These are phyloP conservation scores for Guadua angustifolia DNA, from an alignment of 176 grass and related monocot species.

Conservation along the genomic window DNA sequence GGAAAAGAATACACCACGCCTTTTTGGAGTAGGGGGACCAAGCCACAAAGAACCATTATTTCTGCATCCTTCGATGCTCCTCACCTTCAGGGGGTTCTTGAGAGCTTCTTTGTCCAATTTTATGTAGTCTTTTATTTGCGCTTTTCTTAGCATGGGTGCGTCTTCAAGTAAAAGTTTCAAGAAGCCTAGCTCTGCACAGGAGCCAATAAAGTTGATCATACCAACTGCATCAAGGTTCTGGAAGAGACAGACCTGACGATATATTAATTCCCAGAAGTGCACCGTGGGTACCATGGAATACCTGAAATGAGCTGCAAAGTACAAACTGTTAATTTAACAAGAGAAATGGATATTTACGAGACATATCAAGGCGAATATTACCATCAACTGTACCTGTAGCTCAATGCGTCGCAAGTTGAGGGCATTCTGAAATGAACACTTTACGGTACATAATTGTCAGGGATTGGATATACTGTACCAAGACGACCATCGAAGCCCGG, in stretches of 20 bases:
- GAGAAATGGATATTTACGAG: slow-evolving; percentile 5
- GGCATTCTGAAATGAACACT: slow-evolving; percentile 56
- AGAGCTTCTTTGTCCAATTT: slow-evolving; percentile 16
- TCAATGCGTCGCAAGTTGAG: slow-evolving; percentile 44
- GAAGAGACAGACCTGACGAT: slow-evolving; percentile 30
- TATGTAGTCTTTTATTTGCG: slow-evolving; percentile 6
- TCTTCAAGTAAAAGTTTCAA: slow-evolving; percentile 42
- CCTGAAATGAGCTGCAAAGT: slow-evolving; percentile 35
- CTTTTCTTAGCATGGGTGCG: slow-evolving; percentile 17
- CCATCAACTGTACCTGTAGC: slow-evolving; percentile 37
- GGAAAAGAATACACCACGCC: background rate
- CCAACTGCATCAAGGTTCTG: slow-evolving; percentile 26
- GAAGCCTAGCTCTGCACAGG: slow-evolving; percentile 18
- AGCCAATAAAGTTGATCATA: slow-evolving; percentile 30
- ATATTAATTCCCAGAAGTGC: slow-evolving; percentile 12
- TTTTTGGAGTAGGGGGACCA: background rate
- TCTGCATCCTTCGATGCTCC: slow-evolving; percentile 39
- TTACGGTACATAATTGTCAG: too few relatives aligned
- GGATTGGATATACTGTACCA: too few relatives aligned
- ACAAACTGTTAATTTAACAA: slow-evolving; percentile 14
- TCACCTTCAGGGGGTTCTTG: slow-evolving; percentile 47
- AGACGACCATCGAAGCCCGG: too few relatives aligned
- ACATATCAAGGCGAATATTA: slow-evolving; percentile 33
- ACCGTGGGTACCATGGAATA: background rate
- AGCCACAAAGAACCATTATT: slow-evolving; percentile 21